Conservation (phyloP, 2,329 filamentous ascomycete species). For the Catunica adiposa region DNA sequence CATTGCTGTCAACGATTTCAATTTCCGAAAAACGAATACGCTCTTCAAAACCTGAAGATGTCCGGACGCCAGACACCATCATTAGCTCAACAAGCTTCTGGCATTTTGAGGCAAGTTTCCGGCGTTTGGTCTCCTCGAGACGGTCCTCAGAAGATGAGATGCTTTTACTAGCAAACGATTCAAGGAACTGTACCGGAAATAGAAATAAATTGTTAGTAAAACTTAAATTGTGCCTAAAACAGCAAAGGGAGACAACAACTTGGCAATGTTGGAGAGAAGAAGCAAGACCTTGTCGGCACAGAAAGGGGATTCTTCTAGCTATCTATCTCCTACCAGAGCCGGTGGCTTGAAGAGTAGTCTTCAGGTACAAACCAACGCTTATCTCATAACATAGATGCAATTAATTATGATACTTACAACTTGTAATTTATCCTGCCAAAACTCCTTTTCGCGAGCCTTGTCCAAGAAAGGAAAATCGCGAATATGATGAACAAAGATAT, state of each 20-base stretch:
- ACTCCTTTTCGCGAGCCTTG: conserved; percentile 94
- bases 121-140: conserved; percentile 85
- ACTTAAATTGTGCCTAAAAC: not conserved
- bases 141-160: conserved; percentile 95
- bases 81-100: conserved; percentile 95
- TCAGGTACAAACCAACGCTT: not conserved
- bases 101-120: conserved; percentile 81
- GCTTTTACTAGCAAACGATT: conserved; percentile 92
- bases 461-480: conserved; percentile 96
- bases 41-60: conserved; percentile 93
- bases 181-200: conserved; percentile 52
- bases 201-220: not conserved
- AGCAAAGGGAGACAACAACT: not conserved
- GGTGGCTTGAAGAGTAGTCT: no score
- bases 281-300: no score
- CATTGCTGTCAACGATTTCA: conserved; percentile 85
- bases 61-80: conserved; percentile 97
- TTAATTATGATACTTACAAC: conserved; percentile 41
- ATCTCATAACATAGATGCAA: not conserved
- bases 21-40: conserved; percentile 92
- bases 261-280: not conserved
- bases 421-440: conserved; percentile 97
- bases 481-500: conserved; percentile 95
- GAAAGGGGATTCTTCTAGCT: no score
- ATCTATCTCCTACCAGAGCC: no score